Evolutionary conservation across 2,329 filamentous ascomycete genomes (phyloP).

Genomic region (Ceratocystis cubensis): DNA sequence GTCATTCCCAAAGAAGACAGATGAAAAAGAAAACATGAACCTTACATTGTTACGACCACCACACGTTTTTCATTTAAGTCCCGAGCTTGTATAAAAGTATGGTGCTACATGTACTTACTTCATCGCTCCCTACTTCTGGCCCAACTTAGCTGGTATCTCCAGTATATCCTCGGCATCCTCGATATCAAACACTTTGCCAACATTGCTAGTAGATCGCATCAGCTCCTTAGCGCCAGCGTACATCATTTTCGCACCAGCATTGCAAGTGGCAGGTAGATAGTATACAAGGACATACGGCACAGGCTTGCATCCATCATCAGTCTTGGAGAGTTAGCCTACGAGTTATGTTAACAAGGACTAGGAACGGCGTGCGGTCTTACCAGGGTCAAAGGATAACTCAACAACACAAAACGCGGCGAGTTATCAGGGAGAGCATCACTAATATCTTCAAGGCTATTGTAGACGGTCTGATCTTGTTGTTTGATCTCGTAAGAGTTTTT

Average conservation of each 20-base stretch:
- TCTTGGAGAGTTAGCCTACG: conserved; percentile 34
- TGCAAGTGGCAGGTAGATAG: conserved; percentile 87
- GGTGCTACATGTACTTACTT: not conserved
- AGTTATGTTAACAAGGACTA: not conserved
- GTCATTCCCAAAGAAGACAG: conserved; percentile 33
- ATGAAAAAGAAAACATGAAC: conserved; percentile 22
- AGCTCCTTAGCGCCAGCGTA: conserved; percentile 94
- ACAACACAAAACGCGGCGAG: conserved; percentile 73
- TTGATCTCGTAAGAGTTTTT: conserved; percentile 81
- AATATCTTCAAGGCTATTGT: conserved; percentile 67
- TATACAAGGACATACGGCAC: conserved; percentile 93
- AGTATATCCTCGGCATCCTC: conserved; percentile 68
- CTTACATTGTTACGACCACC: not conserved
- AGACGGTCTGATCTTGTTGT: conserved; percentile 63
- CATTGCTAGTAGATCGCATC: conserved; percentile 85
- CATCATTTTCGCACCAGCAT: conserved; percentile 75
- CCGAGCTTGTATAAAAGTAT: not conserved
- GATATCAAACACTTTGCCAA: conserved; percentile 77
- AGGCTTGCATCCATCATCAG: conserved; percentile 68
- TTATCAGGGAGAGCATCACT: conserved; percentile 86
- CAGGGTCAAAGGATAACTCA: conserved; percentile 82
- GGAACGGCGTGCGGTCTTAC: conserved; percentile 36
- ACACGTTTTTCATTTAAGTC: not conserved
- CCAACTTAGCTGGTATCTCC: conserved; percentile 58
- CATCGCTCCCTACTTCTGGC: conserved; percentile 24